Evolutionary conservation across 495 filamentous ascomycete species (phyloP).

Genomic region (Aspergillus cavernicola): DNA sequence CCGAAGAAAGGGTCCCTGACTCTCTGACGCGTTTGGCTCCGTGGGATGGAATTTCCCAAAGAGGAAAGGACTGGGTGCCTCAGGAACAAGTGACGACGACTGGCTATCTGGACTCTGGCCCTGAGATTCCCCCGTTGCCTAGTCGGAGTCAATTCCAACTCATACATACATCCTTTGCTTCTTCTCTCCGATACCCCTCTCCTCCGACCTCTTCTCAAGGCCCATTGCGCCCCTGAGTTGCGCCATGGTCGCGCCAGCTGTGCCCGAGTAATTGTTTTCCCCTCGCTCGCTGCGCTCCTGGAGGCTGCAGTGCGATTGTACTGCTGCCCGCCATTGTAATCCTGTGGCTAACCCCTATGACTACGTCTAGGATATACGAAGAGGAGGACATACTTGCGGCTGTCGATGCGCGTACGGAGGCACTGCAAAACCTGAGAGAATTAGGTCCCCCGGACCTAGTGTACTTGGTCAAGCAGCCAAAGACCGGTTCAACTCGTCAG

Average conservation of each 20-base stretch:
- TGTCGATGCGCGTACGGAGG: constrained; percentile 84
- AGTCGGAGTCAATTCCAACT: constrained; percentile 8
- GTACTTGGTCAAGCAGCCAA: constrained; percentile 85
- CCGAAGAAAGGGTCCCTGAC: too few relatives aligned
- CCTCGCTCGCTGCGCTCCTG: constrained; percentile 30
- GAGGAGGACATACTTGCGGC: constrained; percentile 79
- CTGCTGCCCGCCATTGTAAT: constrained; percentile 3
- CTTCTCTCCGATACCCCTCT: not conserved
- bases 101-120: not conserved
- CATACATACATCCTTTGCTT: constrained; percentile 5
- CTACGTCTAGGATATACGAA: constrained; percentile 72
- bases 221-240: constrained; percentile 26
- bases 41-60: constrained; percentile 22
- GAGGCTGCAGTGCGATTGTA: constrained; percentile 23
- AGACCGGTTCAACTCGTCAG: constrained; percentile 49
- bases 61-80: constrained; percentile 28
- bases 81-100: constrained; percentile 23
- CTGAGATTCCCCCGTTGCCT: not conserved
- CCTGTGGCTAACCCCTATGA: constrained; percentile 18
- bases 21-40: constrained; percentile 32
- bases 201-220: not conserved
- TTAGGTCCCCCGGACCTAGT: constrained; percentile 94
- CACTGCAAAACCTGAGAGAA: constrained; percentile 78
- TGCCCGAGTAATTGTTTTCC: constrained; percentile 70
- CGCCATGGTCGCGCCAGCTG: constrained; percentile 83